Evolutionary conservation across 192 early-diverging fungal species (phyloP).

Genomic region (Linnemannia exigua): DNA sequence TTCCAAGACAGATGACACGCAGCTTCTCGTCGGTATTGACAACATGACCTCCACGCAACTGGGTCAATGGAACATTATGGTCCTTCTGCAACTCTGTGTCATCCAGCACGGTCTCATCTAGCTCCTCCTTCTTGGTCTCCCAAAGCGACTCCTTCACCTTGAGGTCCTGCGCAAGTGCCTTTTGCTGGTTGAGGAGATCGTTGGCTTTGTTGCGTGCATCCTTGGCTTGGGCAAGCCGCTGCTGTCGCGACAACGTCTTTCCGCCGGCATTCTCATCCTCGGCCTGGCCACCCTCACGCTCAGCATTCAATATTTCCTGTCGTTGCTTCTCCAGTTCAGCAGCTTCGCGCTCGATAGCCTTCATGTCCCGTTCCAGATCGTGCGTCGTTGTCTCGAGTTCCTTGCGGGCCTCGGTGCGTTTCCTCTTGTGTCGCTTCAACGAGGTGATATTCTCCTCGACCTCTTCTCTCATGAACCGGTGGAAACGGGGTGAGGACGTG

Average conservation of each 20-base stretch:
- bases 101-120: conserved; percentile 32
- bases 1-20: conserved; percentile 42
- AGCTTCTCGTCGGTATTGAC: conserved; percentile 43
- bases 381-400: conserved; percentile 36
- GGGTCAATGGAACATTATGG: conserved; percentile 42
- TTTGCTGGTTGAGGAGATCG: conserved; percentile 39
- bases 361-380: conserved; percentile 47
- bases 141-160: conserved; percentile 41
- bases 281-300: conserved; percentile 20
- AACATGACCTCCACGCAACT: conserved; percentile 44
- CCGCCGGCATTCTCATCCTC: conserved; percentile 15
- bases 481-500: conserved; percentile 36
- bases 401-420: conserved; percentile 38
- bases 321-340: conserved; percentile 30
- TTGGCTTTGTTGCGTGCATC: conserved; percentile 31
- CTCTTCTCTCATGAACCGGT: conserved; percentile 48
- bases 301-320: conserved; percentile 32
- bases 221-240: conserved; percentile 42
- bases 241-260: conserved; percentile 25
- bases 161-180: conserved; percentile 28
- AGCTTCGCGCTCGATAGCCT: conserved; percentile 40
- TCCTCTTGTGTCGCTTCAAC: conserved; percentile 44
- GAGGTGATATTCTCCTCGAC: conserved; percentile 47
- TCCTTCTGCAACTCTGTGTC: conserved; percentile 48
- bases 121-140: conserved; percentile 50